A percentile compares a stretch with the other conserved stretches of the same genome.
Conservation (phyloP, 2,329 filamentous ascomycete species). For the Diaporthe ampelina region DNA sequence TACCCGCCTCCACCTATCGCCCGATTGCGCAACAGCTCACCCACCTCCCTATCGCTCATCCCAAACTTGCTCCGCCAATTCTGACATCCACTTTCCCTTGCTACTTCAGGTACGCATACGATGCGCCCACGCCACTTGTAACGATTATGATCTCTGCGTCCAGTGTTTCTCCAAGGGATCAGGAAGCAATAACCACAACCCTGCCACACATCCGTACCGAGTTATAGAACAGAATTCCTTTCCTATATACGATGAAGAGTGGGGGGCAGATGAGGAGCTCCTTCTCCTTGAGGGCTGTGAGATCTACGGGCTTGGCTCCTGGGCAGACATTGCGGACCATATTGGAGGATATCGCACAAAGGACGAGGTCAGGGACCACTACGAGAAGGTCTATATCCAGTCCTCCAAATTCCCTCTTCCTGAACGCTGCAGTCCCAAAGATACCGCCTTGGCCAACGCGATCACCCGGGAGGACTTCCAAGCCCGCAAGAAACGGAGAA, state of each 20-base stretch:
- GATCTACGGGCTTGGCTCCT: slow-evolving; percentile 95
- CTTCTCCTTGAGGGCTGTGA: slow-evolving; percentile 93
- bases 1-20: slow-evolving; percentile 1
- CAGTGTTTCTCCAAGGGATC: slow-evolving; percentile 91
- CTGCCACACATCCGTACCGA: slow-evolving; percentile 86
- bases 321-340: slow-evolving; percentile 98
- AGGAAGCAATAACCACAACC: slow-evolving; percentile 86
- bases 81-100: slow-evolving; percentile 10
- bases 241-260: slow-evolving; percentile 93
- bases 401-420: slow-evolving; percentile 89
- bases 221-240: slow-evolving; percentile 99
- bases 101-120: slow-evolving; percentile 85
- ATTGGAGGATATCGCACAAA: slow-evolving; percentile 96
- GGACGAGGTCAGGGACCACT: slow-evolving; percentile 96
- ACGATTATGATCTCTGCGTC: slow-evolving; percentile 97
- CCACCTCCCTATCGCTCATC: background rate
- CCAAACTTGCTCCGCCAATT: background rate
- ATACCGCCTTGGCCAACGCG: slow-evolving; percentile 82
- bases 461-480: slow-evolving; percentile 95
- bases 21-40: slow-evolving; percentile 14
- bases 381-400: slow-evolving; percentile 88
- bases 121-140: slow-evolving; percentile 86
- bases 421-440: slow-evolving; percentile 84
- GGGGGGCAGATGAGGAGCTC: slow-evolving; percentile 98
- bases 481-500: slow-evolving; percentile 89